Base-by-base conservation (phyloP, 306 rosid species). In the Aeschynomene evenia region DNA sequence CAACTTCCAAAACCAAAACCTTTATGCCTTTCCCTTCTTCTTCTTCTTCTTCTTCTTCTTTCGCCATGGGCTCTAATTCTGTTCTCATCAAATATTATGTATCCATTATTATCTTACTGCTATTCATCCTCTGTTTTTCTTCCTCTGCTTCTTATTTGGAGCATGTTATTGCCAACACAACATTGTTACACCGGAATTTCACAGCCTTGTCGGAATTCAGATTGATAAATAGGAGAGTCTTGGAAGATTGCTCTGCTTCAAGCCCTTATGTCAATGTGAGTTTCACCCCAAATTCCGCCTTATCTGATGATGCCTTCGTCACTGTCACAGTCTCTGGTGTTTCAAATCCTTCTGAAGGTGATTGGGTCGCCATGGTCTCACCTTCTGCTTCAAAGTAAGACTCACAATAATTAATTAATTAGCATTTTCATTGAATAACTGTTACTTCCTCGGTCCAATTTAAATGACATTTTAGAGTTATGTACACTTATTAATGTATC, bases 351-450 rank as follows among this genome's bases (percentile, higher is more conserved):
- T 73, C 87, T 0, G 8, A 19, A 0, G 13, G 5, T 7, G 86
- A 88, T 57, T 93, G 98, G 98, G 77, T 93, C 1, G 98, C 90
- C 48, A 93, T 93, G 94, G 84, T 93, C 34, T 86, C 98, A 8
- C 98, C 97, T 42, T 80, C 96, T 10, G 46, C 33, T 71, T 76
- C 98, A 0, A 67, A 85, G 98, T 93, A 90, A 69, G 86, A 49
- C 63, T 48, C 13, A n/a, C 0, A 9, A 22, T 70, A 7, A 33
- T 45, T 4, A 24, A n/a, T n/a, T n/a, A n/a, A n/a, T n/a, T n/a
- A n/a, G n/a, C n/a, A n/a, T n/a, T n/a, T n/a, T n/a, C n/a, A n/a
- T n/a, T n/a, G n/a, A n/a, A n/a, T n/a, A n/a, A n/a, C n/a, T n/a
- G n/a, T n/a, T n/a, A n/a, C n/a, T n/a, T n/a, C n/a, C n/a, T n/a